Evolutionary conservation across 352 stramenopile species (phyloP).

Genomic region (Pythium brassicae): DNA sequence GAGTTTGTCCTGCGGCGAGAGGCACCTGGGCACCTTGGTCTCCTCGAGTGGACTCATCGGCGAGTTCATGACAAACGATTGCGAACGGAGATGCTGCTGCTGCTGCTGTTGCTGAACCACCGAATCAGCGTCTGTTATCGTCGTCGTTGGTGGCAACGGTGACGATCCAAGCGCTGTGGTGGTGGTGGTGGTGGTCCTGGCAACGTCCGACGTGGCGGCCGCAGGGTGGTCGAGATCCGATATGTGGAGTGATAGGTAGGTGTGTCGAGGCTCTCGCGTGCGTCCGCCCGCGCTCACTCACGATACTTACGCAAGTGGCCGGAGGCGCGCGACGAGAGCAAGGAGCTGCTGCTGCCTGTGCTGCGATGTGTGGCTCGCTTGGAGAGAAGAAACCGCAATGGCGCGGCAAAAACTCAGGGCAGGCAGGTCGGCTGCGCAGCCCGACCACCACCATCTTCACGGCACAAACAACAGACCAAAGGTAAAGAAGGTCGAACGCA

Average conservation of each 20-base stretch:
- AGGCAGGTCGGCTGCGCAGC: background rate
- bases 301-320: constrained; percentile 20
- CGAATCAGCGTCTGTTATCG: background rate
- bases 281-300: constrained; percentile 13
- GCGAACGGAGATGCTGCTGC: background rate
- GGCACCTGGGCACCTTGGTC: constrained; percentile 47
- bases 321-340: background rate
- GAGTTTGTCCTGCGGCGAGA: constrained; percentile 70
- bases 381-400: constrained; percentile 14
- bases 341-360: background rate
- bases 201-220: too few relatives aligned
- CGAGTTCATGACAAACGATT: constrained; percentile 4
- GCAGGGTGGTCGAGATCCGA: background rate
- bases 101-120: background rate
- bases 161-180: too few relatives aligned
- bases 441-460: constrained; percentile 8
- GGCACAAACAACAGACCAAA: constrained; percentile 5
- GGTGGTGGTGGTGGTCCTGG: too few relatives aligned
- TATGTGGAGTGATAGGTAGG: background rate
- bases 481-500: constrained; percentile 5
- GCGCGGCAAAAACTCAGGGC: constrained; percentile 10
- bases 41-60: constrained; percentile 38
- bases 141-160: background rate
- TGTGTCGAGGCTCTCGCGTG: background rate
- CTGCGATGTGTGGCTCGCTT: constrained; percentile 5